Evolutionary conservation across 306 rosid species (phyloP).

Genomic region (Arachis stenosperma): DNA sequence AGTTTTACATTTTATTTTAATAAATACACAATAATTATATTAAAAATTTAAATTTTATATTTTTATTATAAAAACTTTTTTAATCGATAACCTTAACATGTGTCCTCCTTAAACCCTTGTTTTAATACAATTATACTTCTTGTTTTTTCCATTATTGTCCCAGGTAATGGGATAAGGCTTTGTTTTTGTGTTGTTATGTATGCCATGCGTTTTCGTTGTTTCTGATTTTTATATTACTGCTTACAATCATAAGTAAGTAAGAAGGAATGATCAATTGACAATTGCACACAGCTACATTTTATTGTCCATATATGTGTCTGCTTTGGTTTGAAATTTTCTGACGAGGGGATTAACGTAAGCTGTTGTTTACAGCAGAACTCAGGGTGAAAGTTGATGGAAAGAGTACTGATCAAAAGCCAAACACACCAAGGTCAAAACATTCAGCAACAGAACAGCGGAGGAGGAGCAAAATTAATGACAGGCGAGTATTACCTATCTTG

Average conservation of each 20-base stretch:
- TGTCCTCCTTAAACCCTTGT: too few relatives aligned
- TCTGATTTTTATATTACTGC: neutral
- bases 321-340: constrained; percentile 13
- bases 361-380: constrained; percentile 50
- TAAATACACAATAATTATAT: too few relatives aligned
- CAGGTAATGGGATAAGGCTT: too few relatives aligned
- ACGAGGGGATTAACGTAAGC: constrained; percentile 12
- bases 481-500: constrained; percentile 55
- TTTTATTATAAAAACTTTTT: too few relatives aligned
- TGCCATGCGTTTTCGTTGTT: neutral
- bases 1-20: too few relatives aligned
- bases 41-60: too few relatives aligned
- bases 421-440: constrained; percentile 96
- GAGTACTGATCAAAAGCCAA: constrained; percentile 80
- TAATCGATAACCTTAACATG: too few relatives aligned
- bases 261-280: neutral
- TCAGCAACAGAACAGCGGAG: constrained; percentile 99
- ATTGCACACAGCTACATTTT: neutral
- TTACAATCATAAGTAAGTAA: neutral
- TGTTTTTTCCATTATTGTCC: too few relatives aligned
- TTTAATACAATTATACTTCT: too few relatives aligned
- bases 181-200: too few relatives aligned
- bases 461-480: constrained; percentile 96
- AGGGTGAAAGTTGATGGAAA: constrained; percentile 69
- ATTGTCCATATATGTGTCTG: neutral